Evolutionary conservation across 495 filamentous ascomycete species (phyloP).

Genomic region (Penicillium parvum): DNA sequence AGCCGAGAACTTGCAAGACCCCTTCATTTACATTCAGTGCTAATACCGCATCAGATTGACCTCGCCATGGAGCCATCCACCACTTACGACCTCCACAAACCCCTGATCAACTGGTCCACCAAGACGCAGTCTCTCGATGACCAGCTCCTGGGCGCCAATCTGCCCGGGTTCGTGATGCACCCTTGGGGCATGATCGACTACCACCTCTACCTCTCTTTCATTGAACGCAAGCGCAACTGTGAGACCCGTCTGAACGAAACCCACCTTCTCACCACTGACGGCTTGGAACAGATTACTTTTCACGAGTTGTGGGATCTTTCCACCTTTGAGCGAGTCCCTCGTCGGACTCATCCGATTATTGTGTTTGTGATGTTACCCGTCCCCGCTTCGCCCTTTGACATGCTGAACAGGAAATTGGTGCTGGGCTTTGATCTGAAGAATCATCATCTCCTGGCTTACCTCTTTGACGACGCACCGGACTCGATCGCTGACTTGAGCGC

Average conservation of each 20-base stretch:
- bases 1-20: no score
- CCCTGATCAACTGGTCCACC: no score
- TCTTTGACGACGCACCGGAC: slow-evolving; percentile 25
- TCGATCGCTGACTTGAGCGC: slow-evolving; percentile 21
- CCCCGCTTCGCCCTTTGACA: slow-evolving; percentile 3
- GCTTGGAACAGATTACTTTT: slow-evolving; percentile 22
- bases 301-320: background rate
- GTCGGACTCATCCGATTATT: slow-evolving; percentile 7
- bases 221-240: slow-evolving; percentile 18
- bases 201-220: slow-evolving; percentile 27
- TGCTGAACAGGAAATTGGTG: slow-evolving; percentile 22
- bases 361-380: slow-evolving; percentile 31
- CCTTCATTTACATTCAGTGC: no score
- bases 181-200: slow-evolving; percentile 37
- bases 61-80: no score
- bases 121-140: background rate
- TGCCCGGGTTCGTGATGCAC: slow-evolving; percentile 9
- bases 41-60: no score
- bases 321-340: background rate
- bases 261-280: slow-evolving; percentile 22
- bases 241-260: slow-evolving; percentile 13
- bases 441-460: slow-evolving; percentile 23
- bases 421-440: slow-evolving; percentile 28
- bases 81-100: no score
- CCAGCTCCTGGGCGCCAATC: no score